Base-by-base conservation (phyloP, 331 rosid genomes). In the Acacia concinna region DNA sequence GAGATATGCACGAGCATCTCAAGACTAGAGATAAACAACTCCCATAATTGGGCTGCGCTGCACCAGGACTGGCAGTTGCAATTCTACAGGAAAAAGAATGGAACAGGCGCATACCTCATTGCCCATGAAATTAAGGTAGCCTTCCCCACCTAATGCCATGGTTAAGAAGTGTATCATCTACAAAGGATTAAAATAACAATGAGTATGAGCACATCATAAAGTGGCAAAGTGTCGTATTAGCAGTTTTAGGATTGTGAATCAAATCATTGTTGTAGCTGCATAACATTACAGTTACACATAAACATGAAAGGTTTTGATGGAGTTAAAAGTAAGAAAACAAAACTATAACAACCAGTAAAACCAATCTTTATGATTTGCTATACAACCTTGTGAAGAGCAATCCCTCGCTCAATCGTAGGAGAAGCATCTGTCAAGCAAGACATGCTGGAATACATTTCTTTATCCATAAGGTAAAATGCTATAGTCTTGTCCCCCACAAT, bases 51-150 rank as follows among this genome's bases (percentile, higher is more conserved):
- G 46, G 21, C 49, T n/a, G 72, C 35, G 49, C 51, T 23, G 21
- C 70, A 67, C 69, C 25, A 44, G 63, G 72, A 57, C 78, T 18
- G 41, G 71, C 77, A 67, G 72, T 49, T 51, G 56, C 41, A 76
- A 68, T 59, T 82, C 31, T 59, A 43, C 49, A 8, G 74, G 74
- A 34, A 78, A 31, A 46, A 90, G 69, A 35, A 32, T 69, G 65
- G 74, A 81, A 68, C 68, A 82, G 63, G 66, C 32, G 69, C 86
- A 79, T 84, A 95, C 99, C 97, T 95, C 97, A 84, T 95, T 95
- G 83, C 97, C 97, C 99, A 95, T 95, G 87, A 95, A 95, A 82
- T 91, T 95, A 69, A 95, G 99, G 85, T 95, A 95, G 77, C 97
- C 97, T 74, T 93, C 97, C 51, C 99, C 99, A 73, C 97, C 99